phyloP scores from a whole-genome alignment of 768 basidiomycete genomes.

The Leucogyrophana mollusca region DNA sequence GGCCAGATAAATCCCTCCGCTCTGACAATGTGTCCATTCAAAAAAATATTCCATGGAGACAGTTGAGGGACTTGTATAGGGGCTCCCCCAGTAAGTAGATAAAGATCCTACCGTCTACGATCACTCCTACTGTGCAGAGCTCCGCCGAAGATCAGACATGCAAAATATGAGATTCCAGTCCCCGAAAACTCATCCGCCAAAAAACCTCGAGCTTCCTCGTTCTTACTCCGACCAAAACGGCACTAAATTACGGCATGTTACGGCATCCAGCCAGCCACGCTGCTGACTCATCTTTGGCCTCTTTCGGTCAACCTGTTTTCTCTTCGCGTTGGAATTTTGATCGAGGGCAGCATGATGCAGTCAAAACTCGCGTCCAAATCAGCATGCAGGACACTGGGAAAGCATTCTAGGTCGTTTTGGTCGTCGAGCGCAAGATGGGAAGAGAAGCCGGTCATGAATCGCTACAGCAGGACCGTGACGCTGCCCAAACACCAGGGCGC shows the following conservation, averaged over 20 bases:
- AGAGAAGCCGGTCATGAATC: slow-evolving; percentile 51
- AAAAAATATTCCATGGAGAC: slow-evolving; percentile 10
- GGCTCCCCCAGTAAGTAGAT: too few species aligned
- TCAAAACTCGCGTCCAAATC: slow-evolving; percentile 18
- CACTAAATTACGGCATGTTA: not conserved
- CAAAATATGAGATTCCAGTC: too few species aligned
- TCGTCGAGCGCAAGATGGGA: slow-evolving; percentile 38
- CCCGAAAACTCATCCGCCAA: too few species aligned
- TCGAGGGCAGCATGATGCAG: slow-evolving; percentile 17
- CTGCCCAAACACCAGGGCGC: slow-evolving; percentile 94
- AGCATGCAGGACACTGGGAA: slow-evolving; percentile 7
- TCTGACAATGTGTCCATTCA: not conserved
- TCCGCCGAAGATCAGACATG: too few species aligned
- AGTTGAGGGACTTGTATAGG: not conserved
- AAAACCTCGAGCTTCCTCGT: too few species aligned
- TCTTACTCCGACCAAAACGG: too few species aligned
- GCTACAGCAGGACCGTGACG: slow-evolving; percentile 81
- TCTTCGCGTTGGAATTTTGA: slow-evolving; percentile 1
- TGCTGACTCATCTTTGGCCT: not conserved
- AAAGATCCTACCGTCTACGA: too few species aligned
- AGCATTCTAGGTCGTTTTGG: slow-evolving; percentile 28
- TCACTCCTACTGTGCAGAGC: too few species aligned
- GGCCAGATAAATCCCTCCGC: not conserved
- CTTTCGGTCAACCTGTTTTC: slow-evolving; percentile 3
- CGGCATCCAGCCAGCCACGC: not conserved